Evolutionary conservation across 768 basidiomycete species (phyloP).

Genomic region (Russula sp.): DNA sequence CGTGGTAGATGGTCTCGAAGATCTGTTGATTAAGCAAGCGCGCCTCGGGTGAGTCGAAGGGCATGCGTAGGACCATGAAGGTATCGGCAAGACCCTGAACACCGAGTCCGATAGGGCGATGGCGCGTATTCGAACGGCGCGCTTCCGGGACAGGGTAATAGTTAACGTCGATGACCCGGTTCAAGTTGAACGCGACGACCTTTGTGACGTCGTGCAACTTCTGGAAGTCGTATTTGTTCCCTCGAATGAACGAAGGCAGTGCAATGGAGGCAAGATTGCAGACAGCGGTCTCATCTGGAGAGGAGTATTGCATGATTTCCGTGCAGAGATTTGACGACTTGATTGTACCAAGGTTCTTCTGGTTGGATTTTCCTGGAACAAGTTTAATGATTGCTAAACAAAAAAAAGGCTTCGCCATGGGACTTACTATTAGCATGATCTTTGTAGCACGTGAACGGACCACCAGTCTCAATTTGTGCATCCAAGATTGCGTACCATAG

Average conservation of each 20-base stretch:
- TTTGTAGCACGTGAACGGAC: constrained; percentile 99
- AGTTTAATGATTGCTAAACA: not conserved
- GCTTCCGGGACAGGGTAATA: constrained; percentile 94
- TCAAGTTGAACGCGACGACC: constrained; percentile 89
- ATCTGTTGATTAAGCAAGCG: constrained; percentile 89
- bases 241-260: constrained; percentile 82
- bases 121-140: constrained; percentile 89
- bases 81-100: constrained; percentile 97
- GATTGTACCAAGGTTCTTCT: constrained; percentile 97
- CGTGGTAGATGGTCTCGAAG: constrained; percentile 99
- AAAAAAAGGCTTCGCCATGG: not conserved
- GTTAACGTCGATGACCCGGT: constrained; percentile 91
- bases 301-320: constrained; percentile 97
- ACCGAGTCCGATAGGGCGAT: constrained; percentile 95
- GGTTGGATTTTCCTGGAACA: constrained; percentile 85
- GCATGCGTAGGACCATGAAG: constrained; percentile 95
- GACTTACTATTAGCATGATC: constrained; percentile 84
- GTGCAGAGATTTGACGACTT: constrained; percentile 99
- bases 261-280: constrained; percentile 98
- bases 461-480: constrained; percentile 96
- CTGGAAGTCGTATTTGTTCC: constrained; percentile 87
- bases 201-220: constrained; percentile 92
- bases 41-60: constrained; percentile 87
- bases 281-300: constrained; percentile 95
- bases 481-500: constrained; percentile 98